Conservation (phyloP, 768 basidiomycete genomes). For the Phaeotremella skinneri region DNA sequence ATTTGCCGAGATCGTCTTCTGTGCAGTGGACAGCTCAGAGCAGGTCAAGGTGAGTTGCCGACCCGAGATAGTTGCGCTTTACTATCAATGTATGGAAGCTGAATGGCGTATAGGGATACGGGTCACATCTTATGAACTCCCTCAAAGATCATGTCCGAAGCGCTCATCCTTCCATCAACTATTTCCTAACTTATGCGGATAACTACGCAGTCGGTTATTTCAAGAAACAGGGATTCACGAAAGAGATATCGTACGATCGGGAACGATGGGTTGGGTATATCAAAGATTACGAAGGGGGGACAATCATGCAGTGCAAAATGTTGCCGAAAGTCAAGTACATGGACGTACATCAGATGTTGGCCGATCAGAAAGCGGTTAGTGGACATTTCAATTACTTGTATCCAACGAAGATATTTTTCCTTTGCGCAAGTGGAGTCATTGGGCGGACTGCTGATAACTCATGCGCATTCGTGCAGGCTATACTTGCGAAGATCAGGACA, state of each 20-base stretch:
- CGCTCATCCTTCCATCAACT: slow-evolving; percentile 80
- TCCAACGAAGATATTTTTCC: neutral
- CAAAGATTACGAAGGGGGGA: slow-evolving; percentile 99
- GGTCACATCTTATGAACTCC: slow-evolving; percentile 97
- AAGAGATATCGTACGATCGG: slow-evolving; percentile 89
- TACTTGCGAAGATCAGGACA: slow-evolving; percentile 81
- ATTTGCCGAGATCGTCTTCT: slow-evolving; percentile 98
- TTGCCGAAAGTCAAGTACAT: slow-evolving; percentile 88
- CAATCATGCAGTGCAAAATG: slow-evolving; percentile 93
- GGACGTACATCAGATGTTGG: slow-evolving; percentile 69
- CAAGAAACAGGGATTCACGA: slow-evolving; percentile 98
- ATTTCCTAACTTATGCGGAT: slow-evolving; percentile 97
- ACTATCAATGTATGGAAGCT: neutral
- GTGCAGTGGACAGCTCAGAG: slow-evolving; percentile 91
- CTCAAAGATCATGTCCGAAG: slow-evolving; percentile 88
- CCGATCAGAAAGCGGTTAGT: slow-evolving; percentile 70
- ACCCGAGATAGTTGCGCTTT: neutral
- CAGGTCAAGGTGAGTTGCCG: slow-evolving; percentile 89
- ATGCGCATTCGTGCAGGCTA: slow-evolving; percentile 56
- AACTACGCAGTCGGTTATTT: slow-evolving; percentile 99
- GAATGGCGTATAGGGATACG: slow-evolving; percentile 72
- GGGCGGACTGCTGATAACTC: neutral
- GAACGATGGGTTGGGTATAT: slow-evolving; percentile 97
- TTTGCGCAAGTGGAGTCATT: neutral
- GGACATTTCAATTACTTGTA: neutral